These are phyloP conservation scores for Macrophomina phaseolina DNA, from an alignment of 2,329 filamentous ascomycete genomes.

Conservation along the genomic window DNA sequence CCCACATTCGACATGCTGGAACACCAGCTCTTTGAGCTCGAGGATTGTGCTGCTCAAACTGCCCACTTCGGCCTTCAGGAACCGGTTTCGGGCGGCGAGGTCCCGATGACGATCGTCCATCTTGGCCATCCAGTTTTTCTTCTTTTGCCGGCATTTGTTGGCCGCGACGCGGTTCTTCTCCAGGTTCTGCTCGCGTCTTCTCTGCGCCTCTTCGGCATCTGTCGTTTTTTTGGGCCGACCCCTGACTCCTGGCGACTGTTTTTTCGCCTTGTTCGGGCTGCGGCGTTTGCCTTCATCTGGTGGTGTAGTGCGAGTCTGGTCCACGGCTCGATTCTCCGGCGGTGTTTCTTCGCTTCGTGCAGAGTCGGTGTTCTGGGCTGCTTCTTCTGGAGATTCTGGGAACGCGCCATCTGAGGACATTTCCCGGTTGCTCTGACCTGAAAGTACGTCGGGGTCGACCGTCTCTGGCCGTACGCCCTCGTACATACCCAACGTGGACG, in stretches of 20 bases:
- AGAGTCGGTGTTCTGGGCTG: too few relatives aligned
- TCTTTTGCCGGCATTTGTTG: constrained; percentile 71
- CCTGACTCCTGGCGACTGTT: background rate
- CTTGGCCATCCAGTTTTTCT: constrained; percentile 56
- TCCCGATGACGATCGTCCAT: constrained; percentile 48
- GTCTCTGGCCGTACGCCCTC: too few relatives aligned
- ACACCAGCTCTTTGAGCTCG: constrained; percentile 26
- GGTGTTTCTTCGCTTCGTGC: too few relatives aligned
- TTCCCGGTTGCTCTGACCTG: too few relatives aligned
- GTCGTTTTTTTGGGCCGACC: background rate
- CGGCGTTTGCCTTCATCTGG: background rate
- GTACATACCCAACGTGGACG: background rate
- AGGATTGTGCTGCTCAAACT: background rate
- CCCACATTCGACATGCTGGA: constrained; percentile 36
- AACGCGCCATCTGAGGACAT: too few relatives aligned
- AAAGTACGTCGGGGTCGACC: too few relatives aligned
- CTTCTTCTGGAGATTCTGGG: too few relatives aligned
- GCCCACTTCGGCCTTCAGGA: constrained; percentile 31
- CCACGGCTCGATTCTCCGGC: too few relatives aligned
- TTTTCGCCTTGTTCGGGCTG: background rate
- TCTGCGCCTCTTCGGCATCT: background rate
- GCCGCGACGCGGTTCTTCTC: constrained; percentile 71
- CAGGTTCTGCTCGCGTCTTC: constrained; percentile 63
- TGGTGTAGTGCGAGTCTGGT: background rate
- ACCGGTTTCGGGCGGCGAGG: constrained; percentile 36